These are phyloP conservation scores for Penicillium sp. DNA, from an alignment of 2,329 filamentous ascomycete genomes.

Conservation along the genomic window DNA sequence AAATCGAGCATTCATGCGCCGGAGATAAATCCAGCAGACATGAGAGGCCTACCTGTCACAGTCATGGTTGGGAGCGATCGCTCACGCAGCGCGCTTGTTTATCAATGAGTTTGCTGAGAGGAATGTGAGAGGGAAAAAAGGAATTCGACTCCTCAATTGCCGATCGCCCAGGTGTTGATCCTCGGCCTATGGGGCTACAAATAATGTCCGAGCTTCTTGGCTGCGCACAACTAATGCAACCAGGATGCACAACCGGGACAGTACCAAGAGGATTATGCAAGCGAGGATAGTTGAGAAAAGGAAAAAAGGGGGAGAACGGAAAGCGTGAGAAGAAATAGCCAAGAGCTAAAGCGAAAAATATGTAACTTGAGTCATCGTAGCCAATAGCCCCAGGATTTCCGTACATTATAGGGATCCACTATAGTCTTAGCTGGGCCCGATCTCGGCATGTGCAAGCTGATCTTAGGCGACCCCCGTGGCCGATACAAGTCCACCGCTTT, in stretches of 20 bases:
- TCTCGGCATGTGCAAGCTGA: neutral
- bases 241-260: neutral
- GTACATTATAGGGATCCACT: neutral
- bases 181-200: neutral
- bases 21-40: neutral
- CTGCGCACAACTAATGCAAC: neutral
- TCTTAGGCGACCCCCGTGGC: neutral
- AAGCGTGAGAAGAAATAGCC: neutral
- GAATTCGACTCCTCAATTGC: neutral
- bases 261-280: neutral
- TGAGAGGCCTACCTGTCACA: neutral
- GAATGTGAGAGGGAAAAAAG: neutral
- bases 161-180: neutral
- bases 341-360: neutral
- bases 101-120: neutral
- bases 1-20: neutral
- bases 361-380: neutral
- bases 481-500: neutral
- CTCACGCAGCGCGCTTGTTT: neutral
- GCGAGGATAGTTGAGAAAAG: neutral
- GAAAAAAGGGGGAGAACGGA: neutral
- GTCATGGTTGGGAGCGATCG: neutral
- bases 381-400: neutral
- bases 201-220: neutral
- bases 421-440: neutral